Conservation (phyloP, 306 rosid genomes). For the Luffa acutangula region DNA sequence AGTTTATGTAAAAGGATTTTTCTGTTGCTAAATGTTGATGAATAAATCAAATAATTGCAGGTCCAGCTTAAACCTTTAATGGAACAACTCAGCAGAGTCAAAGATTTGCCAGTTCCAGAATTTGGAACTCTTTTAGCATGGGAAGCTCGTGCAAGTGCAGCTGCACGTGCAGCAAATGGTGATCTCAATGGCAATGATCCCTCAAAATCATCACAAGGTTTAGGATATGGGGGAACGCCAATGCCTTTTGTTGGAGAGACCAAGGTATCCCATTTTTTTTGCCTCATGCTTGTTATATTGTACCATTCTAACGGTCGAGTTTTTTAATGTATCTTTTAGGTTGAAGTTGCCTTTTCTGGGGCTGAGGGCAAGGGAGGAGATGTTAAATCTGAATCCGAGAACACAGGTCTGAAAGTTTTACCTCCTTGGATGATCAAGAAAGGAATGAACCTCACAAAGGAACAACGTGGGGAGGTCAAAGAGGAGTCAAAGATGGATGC, state of each 20-base stretch:
- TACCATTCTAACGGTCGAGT: background rate
- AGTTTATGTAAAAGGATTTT: background rate
- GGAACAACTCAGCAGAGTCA: slow-evolving; percentile 75
- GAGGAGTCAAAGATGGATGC: slow-evolving; percentile 61
- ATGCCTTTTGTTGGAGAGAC: slow-evolving; percentile 94
- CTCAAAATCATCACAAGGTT: slow-evolving; percentile 51
- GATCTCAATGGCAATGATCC: slow-evolving; percentile 52
- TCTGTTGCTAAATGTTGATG: background rate
- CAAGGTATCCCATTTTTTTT: slow-evolving; percentile 43
- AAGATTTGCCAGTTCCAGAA: slow-evolving; percentile 89
- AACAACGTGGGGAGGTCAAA: slow-evolving; percentile 84
- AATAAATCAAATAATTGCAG: slow-evolving; percentile 30
- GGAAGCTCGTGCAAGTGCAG: slow-evolving; percentile 89
- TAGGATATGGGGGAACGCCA: slow-evolving; percentile 73
- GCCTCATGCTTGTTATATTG: background rate
- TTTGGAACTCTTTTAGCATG: slow-evolving; percentile 91
- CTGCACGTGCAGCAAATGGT: slow-evolving; percentile 69
- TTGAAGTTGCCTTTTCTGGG: slow-evolving; percentile 73
- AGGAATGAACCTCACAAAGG: slow-evolving; percentile 85
- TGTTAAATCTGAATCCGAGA: slow-evolving; percentile 54
- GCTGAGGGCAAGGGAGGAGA: slow-evolving; percentile 52
- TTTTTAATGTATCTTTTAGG: slow-evolving; percentile 35
- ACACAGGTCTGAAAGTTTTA: slow-evolving; percentile 50
- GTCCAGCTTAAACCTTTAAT: slow-evolving; percentile 82
- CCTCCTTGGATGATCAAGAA: slow-evolving; percentile 97